Evolutionary conservation across 176 grass and related monocot species (phyloP).

Genomic region (Phyllostachys edulis): DNA sequence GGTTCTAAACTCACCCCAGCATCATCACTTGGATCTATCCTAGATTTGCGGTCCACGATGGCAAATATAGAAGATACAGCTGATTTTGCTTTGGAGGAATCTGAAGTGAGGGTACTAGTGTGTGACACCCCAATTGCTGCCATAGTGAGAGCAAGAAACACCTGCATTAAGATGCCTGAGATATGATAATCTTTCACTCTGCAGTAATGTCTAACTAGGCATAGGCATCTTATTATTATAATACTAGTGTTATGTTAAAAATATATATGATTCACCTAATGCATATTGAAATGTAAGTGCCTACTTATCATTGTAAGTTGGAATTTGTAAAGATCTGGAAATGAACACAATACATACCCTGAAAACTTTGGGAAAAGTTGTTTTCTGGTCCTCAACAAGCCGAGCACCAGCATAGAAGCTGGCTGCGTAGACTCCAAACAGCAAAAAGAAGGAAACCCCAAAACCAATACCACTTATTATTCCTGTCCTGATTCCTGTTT

Average conservation of each 20-base stretch:
- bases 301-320: not conserved
- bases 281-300: not conserved
- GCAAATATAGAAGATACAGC: slow-evolving; percentile 73
- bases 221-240: not conserved
- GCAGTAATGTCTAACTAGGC: not conserved
- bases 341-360: slow-evolving; percentile 41
- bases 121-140: slow-evolving; percentile 78
- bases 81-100: slow-evolving; percentile 73
- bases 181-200: not conserved
- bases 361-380: slow-evolving; percentile 66
- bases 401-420: slow-evolving; percentile 75
- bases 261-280: not conserved
- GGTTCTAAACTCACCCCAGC: slow-evolving; percentile 51
- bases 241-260: not conserved
- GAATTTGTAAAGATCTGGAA: not conserved
- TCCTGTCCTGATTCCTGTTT: slow-evolving; percentile 67
- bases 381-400: slow-evolving; percentile 49
- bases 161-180: slow-evolving; percentile 33
- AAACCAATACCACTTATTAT: slow-evolving; percentile 75
- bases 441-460: slow-evolving; percentile 58
- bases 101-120: slow-evolving; percentile 67
- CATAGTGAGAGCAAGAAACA: slow-evolving; percentile 81
- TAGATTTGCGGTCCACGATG: slow-evolving; percentile 72
- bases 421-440: slow-evolving; percentile 48
- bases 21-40: slow-evolving; percentile 66